These are phyloP conservation scores for Mycena sanguinolenta DNA, from an alignment of 768 basidiomycete species.

Conservation along the genomic window DNA sequence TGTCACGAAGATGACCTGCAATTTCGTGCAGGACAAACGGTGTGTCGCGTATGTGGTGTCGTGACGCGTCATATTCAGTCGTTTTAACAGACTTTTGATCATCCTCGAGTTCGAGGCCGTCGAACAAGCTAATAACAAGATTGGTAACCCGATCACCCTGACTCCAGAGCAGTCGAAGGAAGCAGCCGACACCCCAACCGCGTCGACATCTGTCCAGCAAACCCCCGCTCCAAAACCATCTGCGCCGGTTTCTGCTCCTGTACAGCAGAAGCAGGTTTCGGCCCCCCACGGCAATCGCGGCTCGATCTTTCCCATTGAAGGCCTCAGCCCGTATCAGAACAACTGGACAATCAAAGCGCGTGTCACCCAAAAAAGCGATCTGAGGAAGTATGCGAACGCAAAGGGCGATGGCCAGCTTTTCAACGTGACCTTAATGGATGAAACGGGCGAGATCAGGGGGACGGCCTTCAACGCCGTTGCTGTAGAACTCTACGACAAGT, in stretches of 20 bases:
- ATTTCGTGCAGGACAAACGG: conserved; percentile 88
- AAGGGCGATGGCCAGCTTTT: conserved; percentile 96
- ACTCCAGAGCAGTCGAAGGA: conserved; percentile 31
- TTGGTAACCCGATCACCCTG: conserved; percentile 69
- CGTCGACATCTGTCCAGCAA: conserved; percentile 43
- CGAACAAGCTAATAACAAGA: conserved; percentile 70
- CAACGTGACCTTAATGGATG: conserved; percentile 93
- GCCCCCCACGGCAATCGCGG: conserved; percentile 46
- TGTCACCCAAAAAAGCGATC: conserved; percentile 89
- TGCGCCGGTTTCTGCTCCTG: conserved; percentile 35
- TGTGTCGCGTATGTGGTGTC: conserved; percentile 51
- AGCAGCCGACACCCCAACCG: conserved; percentile 41
- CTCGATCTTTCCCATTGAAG: conserved; percentile 86
- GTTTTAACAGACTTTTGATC: conserved; percentile 77
- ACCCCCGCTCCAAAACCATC: conserved; percentile 26
- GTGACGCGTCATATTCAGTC: conserved; percentile 15
- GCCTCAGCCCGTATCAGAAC: conserved; percentile 96
- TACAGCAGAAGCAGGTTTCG: conserved; percentile 23
- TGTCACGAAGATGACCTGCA: conserved; percentile 84
- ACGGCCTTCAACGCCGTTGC: conserved; percentile 92
- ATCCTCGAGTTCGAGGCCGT: conserved; percentile 76
- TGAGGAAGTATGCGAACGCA: conserved; percentile 90
- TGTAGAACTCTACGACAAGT: conserved; percentile 84
- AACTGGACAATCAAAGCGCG: conserved; percentile 99
- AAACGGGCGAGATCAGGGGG: conserved; percentile 90